phyloP scores from a whole-genome alignment of 192 early-diverging fungal genomes.

The Mortierella claussenii region DNA sequence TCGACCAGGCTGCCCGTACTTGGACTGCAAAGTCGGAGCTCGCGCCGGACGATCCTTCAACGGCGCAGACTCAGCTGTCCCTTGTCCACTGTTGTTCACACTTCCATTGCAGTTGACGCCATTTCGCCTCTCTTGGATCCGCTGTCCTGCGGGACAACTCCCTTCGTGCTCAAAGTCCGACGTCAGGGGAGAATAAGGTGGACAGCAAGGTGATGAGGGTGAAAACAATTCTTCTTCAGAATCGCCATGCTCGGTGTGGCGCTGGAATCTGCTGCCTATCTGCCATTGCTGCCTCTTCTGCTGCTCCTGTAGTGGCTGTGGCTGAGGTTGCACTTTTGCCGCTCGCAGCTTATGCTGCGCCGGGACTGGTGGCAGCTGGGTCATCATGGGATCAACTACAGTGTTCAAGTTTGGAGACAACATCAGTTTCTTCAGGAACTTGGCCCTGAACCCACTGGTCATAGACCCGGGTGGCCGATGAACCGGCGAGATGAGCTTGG shows the following conservation, averaged over 20 bases:
- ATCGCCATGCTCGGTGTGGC: too few species aligned
- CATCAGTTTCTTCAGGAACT: constrained; percentile 23
- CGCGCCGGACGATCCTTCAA: neutral
- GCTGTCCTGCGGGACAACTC: constrained; percentile 24
- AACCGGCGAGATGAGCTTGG: neutral
- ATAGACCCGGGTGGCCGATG: constrained; percentile 19
- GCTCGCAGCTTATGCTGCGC: neutral
- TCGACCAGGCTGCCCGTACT: constrained; percentile 39
- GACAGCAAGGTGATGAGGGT: constrained; percentile 14
- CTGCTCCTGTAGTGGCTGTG: too few species aligned
- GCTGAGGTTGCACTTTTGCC: too few species aligned
- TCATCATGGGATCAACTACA: constrained; percentile 1
- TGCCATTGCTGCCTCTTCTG: too few species aligned
- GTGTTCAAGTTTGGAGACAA: constrained; percentile 35
- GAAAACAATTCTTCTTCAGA: too few species aligned
- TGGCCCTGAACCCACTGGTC: constrained; percentile 23
- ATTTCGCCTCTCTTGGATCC: constrained; percentile 13
- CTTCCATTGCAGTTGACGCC: too few species aligned
- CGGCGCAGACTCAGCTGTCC: too few species aligned
- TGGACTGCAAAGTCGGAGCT: constrained; percentile 38
- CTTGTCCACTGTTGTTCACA: too few species aligned
- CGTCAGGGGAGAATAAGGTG: constrained; percentile 10
- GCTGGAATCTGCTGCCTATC: too few species aligned
- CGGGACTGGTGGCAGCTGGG: neutral
- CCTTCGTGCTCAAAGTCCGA: constrained; percentile 41